Percentiles rank a stretch among this genome's conserved stretches.
phyloP scores from a whole-genome alignment of 176 grass and related monocot genomes.

The Aechmea fasciata region DNA sequence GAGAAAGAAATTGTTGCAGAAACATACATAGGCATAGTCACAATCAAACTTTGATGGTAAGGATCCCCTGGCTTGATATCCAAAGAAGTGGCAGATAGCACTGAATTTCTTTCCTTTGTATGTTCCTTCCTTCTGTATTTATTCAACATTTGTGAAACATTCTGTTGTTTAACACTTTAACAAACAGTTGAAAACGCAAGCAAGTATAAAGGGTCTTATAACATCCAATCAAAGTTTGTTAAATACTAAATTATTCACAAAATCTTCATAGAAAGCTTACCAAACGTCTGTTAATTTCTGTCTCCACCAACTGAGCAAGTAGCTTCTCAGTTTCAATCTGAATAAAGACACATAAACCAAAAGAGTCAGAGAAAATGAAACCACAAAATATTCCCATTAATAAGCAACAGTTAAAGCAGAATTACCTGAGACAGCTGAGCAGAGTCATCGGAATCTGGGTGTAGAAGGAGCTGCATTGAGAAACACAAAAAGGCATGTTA shows the following conservation, averaged over 20 bases:
- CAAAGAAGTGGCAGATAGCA: constrained; percentile 69
- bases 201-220: background rate
- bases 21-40: constrained; percentile 73
- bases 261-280: constrained; percentile 7
- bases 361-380: background rate
- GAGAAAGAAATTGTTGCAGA: background rate
- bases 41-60: constrained; percentile 74
- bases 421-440: constrained; percentile 70
- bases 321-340: constrained; percentile 82
- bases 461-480: constrained; percentile 45
- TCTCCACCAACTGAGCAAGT: constrained; percentile 61
- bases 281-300: constrained; percentile 51
- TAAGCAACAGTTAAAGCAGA: background rate
- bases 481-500: background rate
- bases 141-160: background rate
- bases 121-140: constrained; percentile 49
- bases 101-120: constrained; percentile 82
- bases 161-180: too few relatives aligned
- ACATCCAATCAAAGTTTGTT: too few relatives aligned
- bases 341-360: constrained; percentile 11
- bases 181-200: background rate
- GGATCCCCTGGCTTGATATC: constrained; percentile 70
- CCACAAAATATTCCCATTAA: background rate
- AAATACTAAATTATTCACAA: background rate
- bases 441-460: constrained; percentile 68